Evolutionary conservation across 768 basidiomycete species (phyloP), one percentile per base, ranked within the genome.

Genomic region (Sporobolomyces pararoseus): DNA sequence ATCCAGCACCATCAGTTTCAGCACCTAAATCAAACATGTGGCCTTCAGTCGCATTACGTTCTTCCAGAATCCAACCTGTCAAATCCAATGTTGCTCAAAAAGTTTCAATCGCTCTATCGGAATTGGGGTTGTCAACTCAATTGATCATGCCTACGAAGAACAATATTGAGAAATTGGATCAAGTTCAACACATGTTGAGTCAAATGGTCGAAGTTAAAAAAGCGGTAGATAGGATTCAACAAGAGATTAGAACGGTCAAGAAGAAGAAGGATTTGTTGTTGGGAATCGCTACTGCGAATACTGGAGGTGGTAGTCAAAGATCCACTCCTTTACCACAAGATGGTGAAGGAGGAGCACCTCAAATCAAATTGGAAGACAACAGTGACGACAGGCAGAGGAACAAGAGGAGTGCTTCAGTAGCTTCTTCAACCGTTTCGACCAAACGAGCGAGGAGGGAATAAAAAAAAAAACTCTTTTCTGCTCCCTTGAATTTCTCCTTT

Each of bases 121-220:
- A 97, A 79, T 83, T 94, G 16, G 87, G 88, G 19, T 81, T 96
- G 16, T 83, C 86, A 64, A 84, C 84, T 21, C 86, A 89, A 16
- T 84, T 99, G 58, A 89, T 95, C 69, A 97, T 98, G 92, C 96
- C 96, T 23, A 97, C 96, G 3, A 84, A 86, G 46, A 86, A 87
- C 31, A 96, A 92, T 72, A 83, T 87, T 62, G 82, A 84, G 61
- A 85, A 85, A 74, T 82, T 93, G 25, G 92, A 96, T 70, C 81
- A 83, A 19, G 79, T 98, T 21, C 76, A 94, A 52, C 86, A 88
- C 7, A 86, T 88, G 4, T 85, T 90, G 1, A 84, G 84, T 6
- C 82, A 85, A 17, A 80, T 97, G 76, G 84, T 95, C n/a, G 91
- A 75, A 31, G n/a, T 71, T 73, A 98, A 97, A 83, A 88, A 89